Conservation (phyloP, 495 filamentous ascomycete species). For the Terfezia boudieri region DNA sequence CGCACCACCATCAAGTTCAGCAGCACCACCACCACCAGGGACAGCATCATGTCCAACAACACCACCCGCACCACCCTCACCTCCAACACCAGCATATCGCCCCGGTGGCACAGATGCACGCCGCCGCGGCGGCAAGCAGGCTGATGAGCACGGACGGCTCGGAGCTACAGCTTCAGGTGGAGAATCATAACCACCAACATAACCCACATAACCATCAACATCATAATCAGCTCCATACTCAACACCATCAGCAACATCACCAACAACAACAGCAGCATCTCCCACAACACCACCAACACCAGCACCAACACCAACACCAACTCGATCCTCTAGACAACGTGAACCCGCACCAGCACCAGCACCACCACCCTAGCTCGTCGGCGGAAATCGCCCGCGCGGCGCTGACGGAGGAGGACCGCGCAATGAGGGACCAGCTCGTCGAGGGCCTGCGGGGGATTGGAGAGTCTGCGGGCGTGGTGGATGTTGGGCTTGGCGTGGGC, state of each 20-base stretch:
- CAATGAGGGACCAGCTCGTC: constrained; percentile 11
- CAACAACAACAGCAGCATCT: no score
- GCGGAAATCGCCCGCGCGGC: constrained; percentile 15
- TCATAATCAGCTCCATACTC: neutral
- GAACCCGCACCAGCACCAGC: neutral
- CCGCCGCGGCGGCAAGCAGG: constrained; percentile 8
- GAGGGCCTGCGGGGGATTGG: neutral
- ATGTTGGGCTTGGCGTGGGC: no score
- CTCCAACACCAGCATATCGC: constrained; percentile 9
- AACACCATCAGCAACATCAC: neutral
- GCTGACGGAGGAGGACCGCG: constrained; percentile 15
- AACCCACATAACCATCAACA: no score
- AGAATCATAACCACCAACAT: neutral
- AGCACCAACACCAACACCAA: neutral
- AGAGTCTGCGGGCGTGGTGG: no score
- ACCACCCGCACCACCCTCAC: neutral
- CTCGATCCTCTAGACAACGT: neutral
- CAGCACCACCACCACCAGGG: neutral
- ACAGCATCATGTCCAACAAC: neutral
- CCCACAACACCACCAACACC: constrained; percentile 1
- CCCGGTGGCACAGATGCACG: constrained; percentile 11
- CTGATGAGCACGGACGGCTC: neutral
- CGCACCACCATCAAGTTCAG: constrained; percentile 1
- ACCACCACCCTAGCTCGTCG: constrained; percentile 10
- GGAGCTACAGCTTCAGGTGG: neutral